Percentiles rank a stretch among this genome's conserved stretches.
Evolutionary conservation across 495 filamentous ascomycete species (phyloP).

Genomic region (Penicillium cinerascens): DNA sequence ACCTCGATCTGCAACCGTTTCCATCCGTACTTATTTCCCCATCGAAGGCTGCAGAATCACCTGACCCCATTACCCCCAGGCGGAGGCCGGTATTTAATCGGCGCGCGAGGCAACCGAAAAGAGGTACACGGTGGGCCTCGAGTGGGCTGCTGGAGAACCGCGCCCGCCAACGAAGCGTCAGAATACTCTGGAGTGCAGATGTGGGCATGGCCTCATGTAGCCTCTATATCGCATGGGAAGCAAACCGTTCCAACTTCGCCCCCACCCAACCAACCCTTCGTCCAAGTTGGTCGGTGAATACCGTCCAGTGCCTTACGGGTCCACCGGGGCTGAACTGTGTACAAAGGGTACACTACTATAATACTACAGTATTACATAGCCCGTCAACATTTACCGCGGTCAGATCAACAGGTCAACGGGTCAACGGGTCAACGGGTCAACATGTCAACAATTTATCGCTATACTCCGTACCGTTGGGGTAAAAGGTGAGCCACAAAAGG

Average conservation of each 20-base stretch:
- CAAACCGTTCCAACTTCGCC: conserved; percentile 13
- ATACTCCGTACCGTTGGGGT: too few relatives aligned
- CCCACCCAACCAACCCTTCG: conserved; percentile 1
- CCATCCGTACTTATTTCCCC: background rate
- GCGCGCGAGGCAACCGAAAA: conserved; percentile 9
- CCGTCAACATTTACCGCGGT: background rate
- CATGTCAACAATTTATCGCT: background rate
- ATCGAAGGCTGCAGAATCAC: background rate
- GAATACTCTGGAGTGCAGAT: conserved; percentile 12
- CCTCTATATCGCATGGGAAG: background rate
- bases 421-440: background rate
- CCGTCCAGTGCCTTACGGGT: background rate
- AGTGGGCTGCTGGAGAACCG: conserved; percentile 7
- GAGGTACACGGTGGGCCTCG: conserved; percentile 2
- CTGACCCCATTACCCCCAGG: background rate
- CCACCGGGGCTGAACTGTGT: background rate
- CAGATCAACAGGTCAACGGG: too few relatives aligned
- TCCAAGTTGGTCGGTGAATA: conserved; percentile 5
- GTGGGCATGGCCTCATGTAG: conserved; percentile 15
- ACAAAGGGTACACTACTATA: background rate
- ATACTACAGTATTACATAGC: background rate
- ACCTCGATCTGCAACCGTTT: background rate
- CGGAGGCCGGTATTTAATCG: background rate
- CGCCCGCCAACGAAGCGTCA: conserved; percentile 5
- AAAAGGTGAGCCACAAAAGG: too few relatives aligned